Evolutionary conservation across 106 monocot genomes (phyloP), one percentile per base, ranked within the genome.

Genomic region (Cymbidium sinense): DNA sequence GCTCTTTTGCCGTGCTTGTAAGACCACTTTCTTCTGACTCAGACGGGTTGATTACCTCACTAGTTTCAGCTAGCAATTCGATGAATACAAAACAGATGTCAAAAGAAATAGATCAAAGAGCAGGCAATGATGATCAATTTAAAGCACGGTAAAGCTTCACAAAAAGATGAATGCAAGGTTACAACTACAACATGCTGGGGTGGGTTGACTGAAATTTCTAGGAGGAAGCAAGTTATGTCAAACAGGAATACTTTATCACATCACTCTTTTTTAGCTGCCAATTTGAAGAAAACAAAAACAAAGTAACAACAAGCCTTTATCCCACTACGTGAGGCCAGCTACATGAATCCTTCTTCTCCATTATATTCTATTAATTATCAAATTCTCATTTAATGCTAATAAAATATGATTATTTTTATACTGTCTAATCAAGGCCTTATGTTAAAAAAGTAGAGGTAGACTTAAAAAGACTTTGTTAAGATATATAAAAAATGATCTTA

Each of bases 1-100:
- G 64, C 61, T 80, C 75, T 43, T 70, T 79, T 34, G 73, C 61
- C 27, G 50, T 21, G 69, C 75, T 82, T 75, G 82, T 81, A 69
- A 64, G 19, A 30, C 71, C 43, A 76, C 84, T 82, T 70, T 85
- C 85, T 65, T 83, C 81, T 27, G 90, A 77, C 25, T 17, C 51
- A 5, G 34, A 62, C 37, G 89, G 77, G 35, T 92, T 74, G 35
- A 91, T 71, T 13, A 95, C 80, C 70, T 90, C 89, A 86, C 87
- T 83, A 52, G 79, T 55, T 82, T 27, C 90, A 83, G 88, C 88
- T 90, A 72, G 33, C 50, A 20, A 74, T 31, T 20, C 77, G 28
- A 55, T 70, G 29, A 77, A 52, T 13, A 64, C 12, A 19, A 34
- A 35, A 50, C 23, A 25, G 13, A 55, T 15, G 30, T 36, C 25